These are phyloP conservation scores for Citrus unshiu DNA, from an alignment of 345 rosid species.

Conservation along the genomic window DNA sequence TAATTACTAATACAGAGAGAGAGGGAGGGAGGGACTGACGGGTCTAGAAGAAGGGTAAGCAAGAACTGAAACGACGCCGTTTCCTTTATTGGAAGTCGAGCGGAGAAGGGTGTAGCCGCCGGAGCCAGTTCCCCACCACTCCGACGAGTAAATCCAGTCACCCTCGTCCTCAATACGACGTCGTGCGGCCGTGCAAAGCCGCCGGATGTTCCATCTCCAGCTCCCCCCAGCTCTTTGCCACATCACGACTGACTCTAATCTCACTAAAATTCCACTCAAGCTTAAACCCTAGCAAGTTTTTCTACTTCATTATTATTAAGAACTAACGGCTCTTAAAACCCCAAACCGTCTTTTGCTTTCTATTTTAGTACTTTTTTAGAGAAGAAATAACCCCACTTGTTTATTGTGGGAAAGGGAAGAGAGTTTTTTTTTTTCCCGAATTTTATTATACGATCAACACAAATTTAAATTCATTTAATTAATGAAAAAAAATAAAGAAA, in stretches of 20 bases:
- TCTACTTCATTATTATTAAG: background rate
- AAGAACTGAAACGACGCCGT: slow-evolving; percentile 78
- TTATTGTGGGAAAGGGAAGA: too few species aligned
- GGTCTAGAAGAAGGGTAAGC: slow-evolving; percentile 77
- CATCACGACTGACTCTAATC: slow-evolving; percentile 7
- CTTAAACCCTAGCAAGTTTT: slow-evolving; percentile 5
- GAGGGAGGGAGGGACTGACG: slow-evolving; percentile 38
- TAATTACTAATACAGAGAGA: background rate
- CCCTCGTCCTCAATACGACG: slow-evolving; percentile 65
- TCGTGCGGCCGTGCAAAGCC: slow-evolving; percentile 33
- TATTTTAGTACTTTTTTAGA: too few species aligned
- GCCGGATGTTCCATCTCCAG: slow-evolving; percentile 31
- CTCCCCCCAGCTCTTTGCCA: slow-evolving; percentile 23
- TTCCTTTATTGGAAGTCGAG: slow-evolving; percentile 52
- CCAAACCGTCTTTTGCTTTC: background rate
- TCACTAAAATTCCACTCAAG: background rate
- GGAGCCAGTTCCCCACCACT: slow-evolving; percentile 75
- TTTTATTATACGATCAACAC: too few species aligned
- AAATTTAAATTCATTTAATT: too few species aligned
- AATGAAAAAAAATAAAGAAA: too few species aligned
- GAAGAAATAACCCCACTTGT: too few species aligned
- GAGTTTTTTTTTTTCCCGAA: too few species aligned
- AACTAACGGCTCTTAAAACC: slow-evolving; percentile 8
- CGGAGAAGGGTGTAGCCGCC: slow-evolving; percentile 46
- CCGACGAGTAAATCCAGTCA: slow-evolving; percentile 76